phyloP scores from a whole-genome alignment of 768 basidiomycete genomes.

The Obba rivulosa region DNA sequence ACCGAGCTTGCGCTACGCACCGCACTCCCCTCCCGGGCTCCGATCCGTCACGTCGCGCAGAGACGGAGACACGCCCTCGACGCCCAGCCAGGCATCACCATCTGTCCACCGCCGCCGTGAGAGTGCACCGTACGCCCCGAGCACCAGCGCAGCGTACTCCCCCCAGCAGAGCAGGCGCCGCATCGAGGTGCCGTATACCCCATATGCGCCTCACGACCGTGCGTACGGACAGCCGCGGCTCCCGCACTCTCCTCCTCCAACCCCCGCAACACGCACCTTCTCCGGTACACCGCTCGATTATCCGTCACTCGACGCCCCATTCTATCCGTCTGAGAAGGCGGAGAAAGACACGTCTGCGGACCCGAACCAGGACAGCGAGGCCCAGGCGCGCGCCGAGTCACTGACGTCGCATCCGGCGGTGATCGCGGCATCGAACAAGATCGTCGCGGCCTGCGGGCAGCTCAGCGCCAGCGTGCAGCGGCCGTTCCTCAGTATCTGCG shows the following conservation, averaged over 20 bases:
- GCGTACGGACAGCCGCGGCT: no score
- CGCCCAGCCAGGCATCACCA: no score
- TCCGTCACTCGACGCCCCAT: slow-evolving; percentile 20
- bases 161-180: no score
- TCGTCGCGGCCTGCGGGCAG: slow-evolving; percentile 68
- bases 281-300: slow-evolving; percentile 15
- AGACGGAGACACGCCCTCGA: no score
- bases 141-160: no score
- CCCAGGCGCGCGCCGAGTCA: slow-evolving; percentile 35
- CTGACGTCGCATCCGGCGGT: slow-evolving; percentile 58
- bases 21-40: no score
- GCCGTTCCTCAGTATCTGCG: slow-evolving; percentile 69
- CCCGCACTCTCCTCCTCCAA: background rate
- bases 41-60: no score
- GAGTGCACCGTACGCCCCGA: no score
- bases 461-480: slow-evolving; percentile 57
- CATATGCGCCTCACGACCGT: no score
- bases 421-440: slow-evolving; percentile 52
- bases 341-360: background rate
- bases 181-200: no score
- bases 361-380: slow-evolving; percentile 18
- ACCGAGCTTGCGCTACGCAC: no score
- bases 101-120: no score
- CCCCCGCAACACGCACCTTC: background rate
- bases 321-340: slow-evolving; percentile 13